Conservation (phyloP, 306 rosid species). For the Sechiopsis laciniata region DNA sequence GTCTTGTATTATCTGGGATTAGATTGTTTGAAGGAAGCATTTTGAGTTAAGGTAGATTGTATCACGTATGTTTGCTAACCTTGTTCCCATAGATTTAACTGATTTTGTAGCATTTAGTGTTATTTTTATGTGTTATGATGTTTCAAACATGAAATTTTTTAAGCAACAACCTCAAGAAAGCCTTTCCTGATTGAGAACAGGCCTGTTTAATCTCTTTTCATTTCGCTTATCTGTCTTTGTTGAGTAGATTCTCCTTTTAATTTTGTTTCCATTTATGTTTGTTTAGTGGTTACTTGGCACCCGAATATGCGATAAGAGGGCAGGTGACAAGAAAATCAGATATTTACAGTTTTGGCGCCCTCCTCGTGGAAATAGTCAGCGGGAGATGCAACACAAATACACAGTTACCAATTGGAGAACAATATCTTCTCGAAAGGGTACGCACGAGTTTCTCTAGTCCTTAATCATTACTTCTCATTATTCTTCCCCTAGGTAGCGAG, state of each 20-base stretch:
- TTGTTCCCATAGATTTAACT: background rate
- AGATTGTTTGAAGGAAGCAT: background rate
- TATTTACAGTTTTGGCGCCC: slow-evolving; percentile 85
- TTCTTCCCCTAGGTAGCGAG: too few species aligned
- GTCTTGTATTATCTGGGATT: background rate
- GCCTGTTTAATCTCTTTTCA: background rate
- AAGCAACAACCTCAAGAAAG: background rate
- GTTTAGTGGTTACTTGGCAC: slow-evolving; percentile 93
- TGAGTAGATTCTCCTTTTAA: background rate
- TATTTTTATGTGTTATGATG: too few species aligned
- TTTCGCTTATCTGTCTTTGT: background rate
- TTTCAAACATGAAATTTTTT: too few species aligned
- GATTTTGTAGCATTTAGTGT: too few species aligned
- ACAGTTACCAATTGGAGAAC: slow-evolving; percentile 58
- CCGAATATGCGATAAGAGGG: slow-evolving; percentile 85
- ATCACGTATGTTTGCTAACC: background rate
- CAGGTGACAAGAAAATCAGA: slow-evolving; percentile 80
- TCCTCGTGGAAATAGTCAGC: slow-evolving; percentile 73
- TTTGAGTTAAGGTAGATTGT: background rate
- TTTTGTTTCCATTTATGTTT: slow-evolving; percentile 12
- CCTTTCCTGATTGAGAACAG: background rate
- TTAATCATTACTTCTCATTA: too few species aligned
- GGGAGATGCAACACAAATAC: slow-evolving; percentile 81
- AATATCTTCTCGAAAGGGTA: slow-evolving; percentile 86
- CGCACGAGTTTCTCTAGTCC: slow-evolving; percentile 10